These are phyloP conservation scores for Fusarium nematophilum DNA, from an alignment of 2,329 filamentous ascomycete genomes.

Conservation along the genomic window DNA sequence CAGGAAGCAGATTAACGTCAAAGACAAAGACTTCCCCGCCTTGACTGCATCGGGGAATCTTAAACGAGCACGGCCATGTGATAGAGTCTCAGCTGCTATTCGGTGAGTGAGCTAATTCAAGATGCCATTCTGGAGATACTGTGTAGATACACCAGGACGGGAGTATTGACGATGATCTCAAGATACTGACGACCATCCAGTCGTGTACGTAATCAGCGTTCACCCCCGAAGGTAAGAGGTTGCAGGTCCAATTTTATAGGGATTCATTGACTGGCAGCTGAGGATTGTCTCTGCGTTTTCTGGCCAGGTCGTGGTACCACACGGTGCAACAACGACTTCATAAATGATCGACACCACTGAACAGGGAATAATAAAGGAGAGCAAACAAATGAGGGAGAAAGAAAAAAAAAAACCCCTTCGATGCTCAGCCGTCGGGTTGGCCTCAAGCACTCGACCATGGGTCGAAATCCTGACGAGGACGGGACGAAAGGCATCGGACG, in stretches of 20 bases:
- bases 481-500: constrained; percentile 26
- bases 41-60: constrained; percentile 42
- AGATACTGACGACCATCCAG: too few relatives aligned
- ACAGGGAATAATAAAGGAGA: not conserved
- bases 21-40: constrained; percentile 25
- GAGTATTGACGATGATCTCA: constrained; percentile 9
- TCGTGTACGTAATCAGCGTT: too few relatives aligned
- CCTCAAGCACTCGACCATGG: constrained; percentile 8
- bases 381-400: not conserved
- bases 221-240: too few relatives aligned
- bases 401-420: not conserved
- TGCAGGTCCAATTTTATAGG: too few relatives aligned
- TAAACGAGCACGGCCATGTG: constrained; percentile 43
- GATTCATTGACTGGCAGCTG: too few relatives aligned
- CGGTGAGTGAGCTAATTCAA: not conserved
- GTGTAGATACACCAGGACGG: not conserved
- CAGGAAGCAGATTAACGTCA: constrained; percentile 34
- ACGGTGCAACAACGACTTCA: not conserved
- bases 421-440: not conserved
- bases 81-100: constrained; percentile 22
- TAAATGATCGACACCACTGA: not conserved
- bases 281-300: too few relatives aligned
- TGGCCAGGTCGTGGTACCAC: not conserved
- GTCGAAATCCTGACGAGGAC: constrained; percentile 4
- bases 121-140: constrained; percentile 1